Percentiles rank a stretch among this genome's conserved stretches.
Conservation (phyloP, 1,284 basidiomycete species). For the Trichosporon faecale region DNA sequence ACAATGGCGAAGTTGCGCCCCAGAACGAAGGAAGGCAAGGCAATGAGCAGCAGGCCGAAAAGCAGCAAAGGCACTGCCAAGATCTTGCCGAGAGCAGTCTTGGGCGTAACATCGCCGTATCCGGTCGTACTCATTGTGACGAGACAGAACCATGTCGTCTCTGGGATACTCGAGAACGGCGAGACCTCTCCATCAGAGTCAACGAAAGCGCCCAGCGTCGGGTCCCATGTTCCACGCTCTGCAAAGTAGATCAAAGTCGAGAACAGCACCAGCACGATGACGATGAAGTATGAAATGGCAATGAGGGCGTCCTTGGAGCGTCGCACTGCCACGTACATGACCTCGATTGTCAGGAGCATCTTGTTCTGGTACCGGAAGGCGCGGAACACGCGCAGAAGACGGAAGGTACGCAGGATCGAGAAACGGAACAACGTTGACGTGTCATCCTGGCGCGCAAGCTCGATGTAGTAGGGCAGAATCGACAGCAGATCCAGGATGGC, state of each 20-base stretch:
- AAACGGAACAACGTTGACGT: slow-evolving; percentile 83
- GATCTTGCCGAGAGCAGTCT: slow-evolving; percentile 74
- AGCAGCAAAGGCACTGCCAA: slow-evolving; percentile 78
- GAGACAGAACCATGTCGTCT: slow-evolving; percentile 66
- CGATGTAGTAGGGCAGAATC: slow-evolving; percentile 81
- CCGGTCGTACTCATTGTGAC: slow-evolving; percentile 54
- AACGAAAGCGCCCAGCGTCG: slow-evolving; percentile 70
- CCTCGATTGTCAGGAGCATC: slow-evolving; percentile 79
- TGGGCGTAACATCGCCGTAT: slow-evolving; percentile 77
- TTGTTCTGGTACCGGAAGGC: slow-evolving; percentile 68
- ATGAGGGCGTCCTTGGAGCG: slow-evolving; percentile 79
- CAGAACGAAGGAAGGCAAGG: slow-evolving; percentile 80
- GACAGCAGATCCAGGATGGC: slow-evolving; percentile 78
- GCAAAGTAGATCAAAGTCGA: slow-evolving; percentile 83
- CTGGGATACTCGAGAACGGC: slow-evolving; percentile 66
- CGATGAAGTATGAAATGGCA: slow-evolving; percentile 81
- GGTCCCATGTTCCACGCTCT: slow-evolving; percentile 82
- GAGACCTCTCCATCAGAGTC: slow-evolving; percentile 70
- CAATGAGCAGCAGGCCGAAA: slow-evolving; percentile 79
- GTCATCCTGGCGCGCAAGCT: slow-evolving; percentile 75
- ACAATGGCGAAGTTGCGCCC: slow-evolving; percentile 82
- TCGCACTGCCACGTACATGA: slow-evolving; percentile 84
- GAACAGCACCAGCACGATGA: slow-evolving; percentile 78
- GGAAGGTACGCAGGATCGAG: slow-evolving; percentile 72
- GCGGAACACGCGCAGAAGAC: slow-evolving; percentile 77